Base-by-base conservation (phyloP, 192 early-diverging fungal genomes). In the Coemansia reversa region DNA sequence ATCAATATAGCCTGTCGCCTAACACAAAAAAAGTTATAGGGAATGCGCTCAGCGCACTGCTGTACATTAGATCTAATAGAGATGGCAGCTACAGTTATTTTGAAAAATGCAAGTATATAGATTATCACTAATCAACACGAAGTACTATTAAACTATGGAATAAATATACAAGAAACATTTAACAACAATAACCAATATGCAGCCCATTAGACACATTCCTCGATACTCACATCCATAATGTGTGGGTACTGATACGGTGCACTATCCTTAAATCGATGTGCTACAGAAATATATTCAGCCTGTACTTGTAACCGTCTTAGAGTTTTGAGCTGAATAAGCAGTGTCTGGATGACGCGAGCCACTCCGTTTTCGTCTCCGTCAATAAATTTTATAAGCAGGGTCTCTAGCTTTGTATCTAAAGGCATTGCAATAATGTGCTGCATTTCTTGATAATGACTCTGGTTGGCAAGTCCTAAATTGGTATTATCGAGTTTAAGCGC, bases 21-120 rank as follows among this genome's bases (percentile, higher is more conserved):
- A 24, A 35, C 5, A 81, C 76, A 74, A 51, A 56, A 9, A 67
- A 75, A 25, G 79, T 81, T 16, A 69, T 81, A 5, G 18, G 7
- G 27, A 62, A 69, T 29, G 63, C 69, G 4, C 61, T 76, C 16
- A 51, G 66, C 39, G 35, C 54, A 1, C 22, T 77, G 39, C 16
- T 16, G 12, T 12, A 14, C 16, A 3, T 45, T 16, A 16, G 39
- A 45, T 45, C 3, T 16, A 45, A 0, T 16, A 14, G 16, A 5
- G 1, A 11, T 16, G 16, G 7, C 39, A 45, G 39, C 16, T 45
- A 16, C 0, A 2, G 16, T 45, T 45, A 45, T 14, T 45, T 39
- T 7, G 7, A 5, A 35, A 45, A 45, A 45, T 45, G 14, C 2
- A 11, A 45, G 3, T 14, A 16, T 45, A 45, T 45, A 45, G 14